These are phyloP conservation scores for Stentor roeselii DNA, from an alignment of 73 alveolate species.

Conservation along the genomic window DNA sequence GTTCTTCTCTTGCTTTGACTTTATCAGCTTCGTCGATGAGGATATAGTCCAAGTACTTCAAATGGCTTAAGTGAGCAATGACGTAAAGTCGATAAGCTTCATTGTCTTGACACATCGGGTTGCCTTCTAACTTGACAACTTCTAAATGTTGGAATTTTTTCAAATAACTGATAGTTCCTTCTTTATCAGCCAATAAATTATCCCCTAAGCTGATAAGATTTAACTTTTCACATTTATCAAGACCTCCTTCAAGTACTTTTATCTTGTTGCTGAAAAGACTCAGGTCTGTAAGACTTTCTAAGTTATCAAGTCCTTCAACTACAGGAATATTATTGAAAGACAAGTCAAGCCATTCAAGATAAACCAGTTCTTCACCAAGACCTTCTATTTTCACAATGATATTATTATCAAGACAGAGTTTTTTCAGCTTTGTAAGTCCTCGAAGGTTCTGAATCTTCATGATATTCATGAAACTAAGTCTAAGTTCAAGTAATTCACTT, in stretches of 20 bases:
- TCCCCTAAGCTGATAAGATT: slow-evolving; percentile 66
- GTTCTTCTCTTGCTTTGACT: slow-evolving; percentile 57
- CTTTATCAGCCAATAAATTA: slow-evolving; percentile 52
- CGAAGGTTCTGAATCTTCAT: slow-evolving; percentile 60
- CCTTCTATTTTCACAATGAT: slow-evolving; percentile 66
- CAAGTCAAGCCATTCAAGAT: slow-evolving; percentile 83
- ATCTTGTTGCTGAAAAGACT: slow-evolving; percentile 71
- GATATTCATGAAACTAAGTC: slow-evolving; percentile 54
- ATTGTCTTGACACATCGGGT: slow-evolving; percentile 54
- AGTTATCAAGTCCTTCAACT: slow-evolving; percentile 76
- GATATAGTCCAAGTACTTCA: slow-evolving; percentile 68
- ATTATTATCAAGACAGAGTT: slow-evolving; percentile 69
- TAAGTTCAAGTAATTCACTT: slow-evolving; percentile 56
- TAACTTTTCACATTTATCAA: slow-evolving; percentile 58
- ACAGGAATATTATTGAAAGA: slow-evolving; percentile 69
- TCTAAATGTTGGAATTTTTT: slow-evolving; percentile 44
- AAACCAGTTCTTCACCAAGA: slow-evolving; percentile 63
- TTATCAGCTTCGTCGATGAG: slow-evolving; percentile 54
- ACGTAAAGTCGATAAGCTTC: slow-evolving; percentile 53
- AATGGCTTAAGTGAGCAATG: slow-evolving; percentile 50
- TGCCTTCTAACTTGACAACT: slow-evolving; percentile 65
- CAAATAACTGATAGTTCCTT: slow-evolving; percentile 48
- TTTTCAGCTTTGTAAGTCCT: slow-evolving; percentile 50
- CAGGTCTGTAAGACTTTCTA: slow-evolving; percentile 66
- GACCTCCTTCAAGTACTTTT: slow-evolving; percentile 59